Base-by-base conservation (phyloP, 352 stramenopile species). In the Globisporangium spinosum region DNA sequence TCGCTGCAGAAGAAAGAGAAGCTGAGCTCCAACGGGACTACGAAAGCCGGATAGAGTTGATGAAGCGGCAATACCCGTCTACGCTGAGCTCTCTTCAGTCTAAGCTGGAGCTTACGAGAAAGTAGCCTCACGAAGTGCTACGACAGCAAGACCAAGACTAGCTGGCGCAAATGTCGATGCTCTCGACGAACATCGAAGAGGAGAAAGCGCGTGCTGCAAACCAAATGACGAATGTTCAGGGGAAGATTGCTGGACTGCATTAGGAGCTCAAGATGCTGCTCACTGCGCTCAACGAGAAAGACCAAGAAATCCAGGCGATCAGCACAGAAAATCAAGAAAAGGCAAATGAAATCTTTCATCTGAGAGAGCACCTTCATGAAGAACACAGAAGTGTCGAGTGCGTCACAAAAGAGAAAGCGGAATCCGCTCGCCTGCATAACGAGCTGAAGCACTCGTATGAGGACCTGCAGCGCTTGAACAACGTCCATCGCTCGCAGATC, bases 241-340 rank as follows among this genome's bases (percentile, higher is more conserved):
- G 81, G 3, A 87, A 83, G 56, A 66, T 86, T 12, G 79, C 83
- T 13, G 85, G 73, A 0, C 62, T 90, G 9, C 76, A 89, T 49
- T 81, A 91, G 65, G 75, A 93, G 27, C 71, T 93, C 10, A 93
- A 91, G 64, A 83, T 93, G 80, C 69, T 93, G 13, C 68, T 93
- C 27, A 64, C 71, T 9, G 81, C 81, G 2, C 65, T 93, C 1
- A 79, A 78, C 12, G 75, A 85, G 8, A 91, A 90, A 64, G 85
- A 93, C 29, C 65, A 80, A 17, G 78, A 87, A 53, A 59, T 93
- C 6, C 51, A 78, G 17, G 40, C 67, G 35, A 65, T 87, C 56
- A 72, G 40, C 2, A 68, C 70, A 5, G 70, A 81, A 20, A 76
- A 77, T 12, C 54, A 76, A 0, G 61, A 73, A 8, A 71, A 76